Conservation (phyloP, 768 basidiomycete genomes). For the Tylopilus plumbeoviolaceoides region DNA sequence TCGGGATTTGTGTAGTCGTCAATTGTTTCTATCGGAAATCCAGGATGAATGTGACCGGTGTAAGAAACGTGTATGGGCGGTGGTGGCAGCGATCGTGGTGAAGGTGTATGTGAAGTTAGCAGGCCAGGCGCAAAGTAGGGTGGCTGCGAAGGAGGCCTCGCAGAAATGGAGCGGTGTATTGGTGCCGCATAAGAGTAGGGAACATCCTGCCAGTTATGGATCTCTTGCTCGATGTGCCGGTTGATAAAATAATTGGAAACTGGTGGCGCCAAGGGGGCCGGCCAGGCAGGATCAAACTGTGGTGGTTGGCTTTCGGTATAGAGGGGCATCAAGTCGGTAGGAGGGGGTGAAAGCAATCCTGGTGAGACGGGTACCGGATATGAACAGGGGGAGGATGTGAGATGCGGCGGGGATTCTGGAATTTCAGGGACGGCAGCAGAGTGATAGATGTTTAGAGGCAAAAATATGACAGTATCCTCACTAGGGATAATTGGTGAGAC, state of each 20-base stretch:
- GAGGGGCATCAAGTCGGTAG: conserved; percentile 5
- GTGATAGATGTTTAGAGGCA: conserved; percentile 65
- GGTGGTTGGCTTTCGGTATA: conserved; percentile 10
- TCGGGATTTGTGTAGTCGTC: conserved; percentile 36
- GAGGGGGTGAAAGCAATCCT: conserved; percentile 26
- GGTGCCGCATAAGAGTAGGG: conserved; percentile 34
- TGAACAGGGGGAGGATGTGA: conserved; percentile 16
- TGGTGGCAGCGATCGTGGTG: conserved; percentile 25
- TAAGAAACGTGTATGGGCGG: conserved; percentile 28
- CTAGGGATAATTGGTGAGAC: conserved; percentile 35
- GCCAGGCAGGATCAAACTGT: conserved; percentile 9
- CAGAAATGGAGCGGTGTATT: conserved; percentile 50
- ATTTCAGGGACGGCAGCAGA: conserved; percentile 51
- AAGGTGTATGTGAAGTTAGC: conserved; percentile 24
- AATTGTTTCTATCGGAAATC: conserved; percentile 9
- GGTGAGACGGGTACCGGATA: conserved; percentile 14
- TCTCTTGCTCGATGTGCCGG: conserved; percentile 6
- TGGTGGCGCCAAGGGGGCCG: conserved; percentile 5
- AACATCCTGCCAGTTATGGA: conserved; percentile 17
- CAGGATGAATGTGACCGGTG: conserved; percentile 14
- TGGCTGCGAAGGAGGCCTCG: conserved; percentile 34
- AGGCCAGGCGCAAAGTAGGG: conserved; percentile 36
- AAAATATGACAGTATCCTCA: conserved; percentile 62
- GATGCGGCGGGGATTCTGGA: conserved; percentile 26
- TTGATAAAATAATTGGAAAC: conserved; percentile 3